Evolutionary conservation across 768 basidiomycete genomes (phyloP).

Genomic region (Mycena rosella): DNA sequence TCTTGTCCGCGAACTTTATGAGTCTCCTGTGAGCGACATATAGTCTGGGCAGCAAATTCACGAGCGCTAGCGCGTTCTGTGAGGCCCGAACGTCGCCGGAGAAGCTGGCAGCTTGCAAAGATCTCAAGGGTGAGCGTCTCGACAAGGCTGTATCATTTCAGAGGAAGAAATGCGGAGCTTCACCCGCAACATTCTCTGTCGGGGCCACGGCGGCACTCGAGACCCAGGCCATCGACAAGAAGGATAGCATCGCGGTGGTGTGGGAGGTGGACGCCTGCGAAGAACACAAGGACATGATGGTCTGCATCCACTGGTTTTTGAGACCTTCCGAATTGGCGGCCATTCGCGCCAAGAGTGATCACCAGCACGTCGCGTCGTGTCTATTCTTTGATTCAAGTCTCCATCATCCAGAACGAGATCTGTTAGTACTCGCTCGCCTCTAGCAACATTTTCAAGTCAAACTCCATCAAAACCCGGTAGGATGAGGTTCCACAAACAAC

Average conservation of each 20-base stretch:
- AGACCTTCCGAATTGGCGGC: slow-evolving; percentile 72
- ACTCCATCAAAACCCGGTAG: slow-evolving; percentile 64
- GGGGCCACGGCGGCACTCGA: slow-evolving; percentile 79
- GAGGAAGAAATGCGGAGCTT: slow-evolving; percentile 32
- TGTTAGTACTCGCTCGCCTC: slow-evolving; percentile 73
- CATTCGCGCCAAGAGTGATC: slow-evolving; percentile 70
- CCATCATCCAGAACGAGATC: slow-evolving; percentile 72
- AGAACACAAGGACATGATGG: slow-evolving; percentile 59
- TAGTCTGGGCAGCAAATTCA: slow-evolving; percentile 17
- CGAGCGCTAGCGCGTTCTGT: slow-evolving; percentile 18
- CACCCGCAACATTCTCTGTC: slow-evolving; percentile 55
- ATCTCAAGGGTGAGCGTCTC: slow-evolving; percentile 17
- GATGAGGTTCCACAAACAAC: slow-evolving; percentile 41
- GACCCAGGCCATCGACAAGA: slow-evolving; percentile 57
- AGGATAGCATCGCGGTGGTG: slow-evolving; percentile 78
- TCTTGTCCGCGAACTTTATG: neutral
- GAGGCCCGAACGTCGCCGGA: slow-evolving; percentile 29
- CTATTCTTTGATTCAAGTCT: slow-evolving; percentile 1
- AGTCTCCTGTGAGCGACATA: slow-evolving; percentile 7
- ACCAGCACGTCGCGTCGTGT: slow-evolving; percentile 55
- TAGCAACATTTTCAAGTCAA: slow-evolving; percentile 62
- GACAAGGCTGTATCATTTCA: slow-evolving; percentile 24
- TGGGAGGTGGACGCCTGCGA: slow-evolving; percentile 63
- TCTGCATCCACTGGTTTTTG: slow-evolving; percentile 84
- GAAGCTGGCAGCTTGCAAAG: slow-evolving; percentile 6